These are phyloP conservation scores for Croton laevigatus DNA, from an alignment of 441 rosid species.

Conservation along the genomic window DNA sequence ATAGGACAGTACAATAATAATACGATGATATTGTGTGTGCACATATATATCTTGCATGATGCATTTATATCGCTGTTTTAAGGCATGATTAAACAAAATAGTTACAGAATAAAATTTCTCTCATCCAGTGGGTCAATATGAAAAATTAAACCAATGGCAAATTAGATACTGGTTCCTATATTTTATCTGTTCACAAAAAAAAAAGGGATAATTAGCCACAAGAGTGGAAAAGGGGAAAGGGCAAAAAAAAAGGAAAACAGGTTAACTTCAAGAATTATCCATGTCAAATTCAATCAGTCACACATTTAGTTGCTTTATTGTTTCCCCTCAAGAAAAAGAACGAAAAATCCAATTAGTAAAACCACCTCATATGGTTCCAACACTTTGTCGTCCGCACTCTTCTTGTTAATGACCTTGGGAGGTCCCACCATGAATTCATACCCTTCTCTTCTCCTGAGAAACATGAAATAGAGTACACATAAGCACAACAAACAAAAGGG, in stretches of 20 bases:
- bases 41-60: too few relatives aligned
- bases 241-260: neutral
- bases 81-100: neutral
- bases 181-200: too few relatives aligned
- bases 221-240: neutral
- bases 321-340: slow-evolving; percentile 1
- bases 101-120: neutral
- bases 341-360: slow-evolving; percentile 19
- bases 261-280: slow-evolving; percentile 7
- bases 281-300: slow-evolving; percentile 5
- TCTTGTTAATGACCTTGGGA: slow-evolving; percentile 92
- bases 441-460: slow-evolving; percentile 96
- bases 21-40: neutral
- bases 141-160: neutral
- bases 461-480: slow-evolving; percentile 19
- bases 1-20: neutral
- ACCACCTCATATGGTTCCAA: slow-evolving; percentile 89
- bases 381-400: slow-evolving; percentile 57
- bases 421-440: slow-evolving; percentile 99
- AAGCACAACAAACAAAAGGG: slow-evolving; percentile 22
- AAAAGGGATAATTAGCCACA: neutral
- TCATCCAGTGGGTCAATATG: neutral
- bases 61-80: neutral
- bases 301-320: slow-evolving; percentile 7
- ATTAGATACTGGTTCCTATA: neutral